A percentile compares a stretch with the other conserved stretches of the same genome.
These are phyloP conservation scores for Gregarina niphandrodes DNA, from an alignment of 169 alveolate genomes.

Conservation along the genomic window DNA sequence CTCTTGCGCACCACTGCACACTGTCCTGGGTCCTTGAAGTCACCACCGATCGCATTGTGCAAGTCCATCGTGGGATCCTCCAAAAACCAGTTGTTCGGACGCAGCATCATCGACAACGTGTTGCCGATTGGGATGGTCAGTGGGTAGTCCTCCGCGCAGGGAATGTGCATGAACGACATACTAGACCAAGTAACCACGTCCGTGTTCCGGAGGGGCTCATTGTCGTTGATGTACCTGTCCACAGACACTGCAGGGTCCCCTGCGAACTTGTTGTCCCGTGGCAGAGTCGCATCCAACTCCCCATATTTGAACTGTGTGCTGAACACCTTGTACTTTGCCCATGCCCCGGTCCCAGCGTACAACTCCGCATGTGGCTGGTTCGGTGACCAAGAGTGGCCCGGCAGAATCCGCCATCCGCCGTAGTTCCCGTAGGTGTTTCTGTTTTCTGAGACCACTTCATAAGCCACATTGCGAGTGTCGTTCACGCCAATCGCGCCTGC, in stretches of 20 bases:
- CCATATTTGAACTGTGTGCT: constrained; percentile 23
- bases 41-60: constrained; percentile 33
- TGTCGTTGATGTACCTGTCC: constrained; percentile 26
- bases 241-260: constrained; percentile 28
- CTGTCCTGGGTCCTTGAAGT: constrained; percentile 29
- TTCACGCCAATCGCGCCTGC: constrained; percentile 18
- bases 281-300: constrained; percentile 28
- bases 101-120: constrained; percentile 25
- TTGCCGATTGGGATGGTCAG: constrained; percentile 31
- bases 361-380: constrained; percentile 26
- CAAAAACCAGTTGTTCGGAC: constrained; percentile 26
- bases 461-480: constrained; percentile 27
- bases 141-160: constrained; percentile 32
- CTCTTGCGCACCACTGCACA: constrained; percentile 33
- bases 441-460: constrained; percentile 25
- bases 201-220: constrained; percentile 20
- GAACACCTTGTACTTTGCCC: constrained; percentile 32
- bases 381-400: constrained; percentile 15
- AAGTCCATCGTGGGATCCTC: constrained; percentile 27
- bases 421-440: constrained; percentile 26
- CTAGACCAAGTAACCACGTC: constrained; percentile 35
- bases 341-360: constrained; percentile 33
- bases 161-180: constrained; percentile 31
- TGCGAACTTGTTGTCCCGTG: constrained; percentile 33
- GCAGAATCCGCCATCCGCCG: constrained; percentile 24